A percentile compares a stretch with the other conserved stretches of the same genome.
These are phyloP conservation scores for Zymoseptoria brevis DNA, from an alignment of 2,329 filamentous ascomycete species.

Conservation along the genomic window DNA sequence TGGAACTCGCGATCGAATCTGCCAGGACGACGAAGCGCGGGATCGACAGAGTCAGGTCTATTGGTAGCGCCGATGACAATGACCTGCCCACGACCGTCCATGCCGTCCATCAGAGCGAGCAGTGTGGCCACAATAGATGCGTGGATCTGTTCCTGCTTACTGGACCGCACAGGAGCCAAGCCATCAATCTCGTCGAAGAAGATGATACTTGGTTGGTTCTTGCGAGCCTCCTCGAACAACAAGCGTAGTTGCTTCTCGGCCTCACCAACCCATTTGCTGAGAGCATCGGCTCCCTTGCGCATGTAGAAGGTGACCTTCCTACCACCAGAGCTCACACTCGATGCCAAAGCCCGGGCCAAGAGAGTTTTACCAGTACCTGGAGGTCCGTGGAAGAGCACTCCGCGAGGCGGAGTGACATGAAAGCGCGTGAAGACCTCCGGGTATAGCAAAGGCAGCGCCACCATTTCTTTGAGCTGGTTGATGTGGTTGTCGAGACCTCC, in stretches of 20 bases:
- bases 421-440: conserved; percentile 89
- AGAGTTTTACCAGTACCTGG: conserved; percentile 97
- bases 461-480: conserved; percentile 97
- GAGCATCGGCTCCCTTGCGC: conserved; percentile 93
- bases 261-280: conserved; percentile 99
- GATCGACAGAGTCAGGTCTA: conserved; percentile 90
- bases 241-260: conserved; percentile 90
- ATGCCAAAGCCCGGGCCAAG: conserved; percentile 85
- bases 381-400: conserved; percentile 92
- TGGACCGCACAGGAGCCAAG: conserved; percentile 87
- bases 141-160: conserved; percentile 98
- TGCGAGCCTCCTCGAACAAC: conserved; percentile 90
- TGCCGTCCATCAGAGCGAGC: conserved; percentile 92
- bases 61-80: conserved; percentile 99
- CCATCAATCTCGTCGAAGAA: conserved; percentile 99
- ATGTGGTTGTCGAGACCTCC: conserved; percentile 90
- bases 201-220: conserved; percentile 96
- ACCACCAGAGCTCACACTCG: conserved; percentile 79
- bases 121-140: conserved; percentile 93
- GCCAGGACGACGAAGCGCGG: conserved; percentile 84
- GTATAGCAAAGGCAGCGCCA: conserved; percentile 85
- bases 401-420: conserved; percentile 85
- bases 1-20: conserved; percentile 98
- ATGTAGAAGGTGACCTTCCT: conserved; percentile 98
- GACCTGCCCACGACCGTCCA: conserved; percentile 96